Percentiles rank a stretch among this genome's conserved stretches.
These are phyloP conservation scores for Letharia lupina DNA, from an alignment of 495 filamentous ascomycete species.

Conservation along the genomic window DNA sequence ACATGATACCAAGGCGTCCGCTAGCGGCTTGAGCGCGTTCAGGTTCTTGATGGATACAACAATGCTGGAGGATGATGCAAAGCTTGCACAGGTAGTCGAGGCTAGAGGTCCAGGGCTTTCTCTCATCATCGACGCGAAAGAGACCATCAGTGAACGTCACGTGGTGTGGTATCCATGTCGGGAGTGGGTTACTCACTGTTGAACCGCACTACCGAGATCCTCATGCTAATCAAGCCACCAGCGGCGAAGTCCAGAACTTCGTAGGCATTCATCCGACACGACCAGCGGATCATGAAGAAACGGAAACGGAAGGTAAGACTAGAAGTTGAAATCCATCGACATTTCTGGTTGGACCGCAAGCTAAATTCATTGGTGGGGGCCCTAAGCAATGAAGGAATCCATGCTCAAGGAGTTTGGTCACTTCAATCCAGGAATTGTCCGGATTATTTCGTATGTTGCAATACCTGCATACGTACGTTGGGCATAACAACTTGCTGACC, in stretches of 20 bases:
- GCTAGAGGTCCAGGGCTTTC: constrained; percentile 21
- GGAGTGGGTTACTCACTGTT: constrained; percentile 20
- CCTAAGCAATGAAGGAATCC: constrained; percentile 7
- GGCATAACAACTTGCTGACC: not conserved
- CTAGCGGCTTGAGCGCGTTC: constrained; percentile 29
- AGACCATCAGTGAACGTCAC: constrained; percentile 23
- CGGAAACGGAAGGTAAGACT: constrained; percentile 25
- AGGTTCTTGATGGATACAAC: constrained; percentile 39
- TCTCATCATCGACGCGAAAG: constrained; percentile 21
- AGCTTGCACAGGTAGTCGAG: constrained; percentile 27
- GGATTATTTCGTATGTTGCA: constrained; percentile 19
- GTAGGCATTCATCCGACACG: constrained; percentile 34
- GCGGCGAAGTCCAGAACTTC: constrained; percentile 37
- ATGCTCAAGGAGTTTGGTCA: constrained; percentile 24
- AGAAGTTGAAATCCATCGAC: not conserved
- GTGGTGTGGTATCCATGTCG: constrained; percentile 42
- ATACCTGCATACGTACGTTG: not conserved
- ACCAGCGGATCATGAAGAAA: constrained; percentile 19
- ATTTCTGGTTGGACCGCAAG: not conserved
- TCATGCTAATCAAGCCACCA: constrained; percentile 9
- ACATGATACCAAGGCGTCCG: constrained; percentile 26
- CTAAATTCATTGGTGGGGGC: not conserved
- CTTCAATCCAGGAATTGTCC: constrained; percentile 24
- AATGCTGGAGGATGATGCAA: constrained; percentile 31
- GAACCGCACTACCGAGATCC: not conserved